phyloP scores from a whole-genome alignment of 2,329 filamentous ascomycete genomes.

The Apiospora sp. region DNA sequence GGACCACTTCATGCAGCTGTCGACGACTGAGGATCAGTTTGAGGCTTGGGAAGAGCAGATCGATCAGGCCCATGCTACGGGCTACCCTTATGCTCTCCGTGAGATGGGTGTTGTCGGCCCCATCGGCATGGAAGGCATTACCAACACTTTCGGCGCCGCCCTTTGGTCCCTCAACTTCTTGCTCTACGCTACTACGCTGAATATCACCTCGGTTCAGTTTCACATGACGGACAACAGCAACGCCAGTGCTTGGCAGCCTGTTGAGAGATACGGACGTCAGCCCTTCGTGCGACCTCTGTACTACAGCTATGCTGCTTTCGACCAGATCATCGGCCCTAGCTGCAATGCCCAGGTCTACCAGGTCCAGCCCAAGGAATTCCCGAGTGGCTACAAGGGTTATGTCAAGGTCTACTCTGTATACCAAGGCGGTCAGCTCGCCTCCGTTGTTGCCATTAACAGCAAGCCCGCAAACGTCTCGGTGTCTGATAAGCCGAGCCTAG shows the following conservation, averaged over 20 bases:
- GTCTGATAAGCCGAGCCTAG: constrained; percentile 47
- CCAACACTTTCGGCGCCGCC: constrained; percentile 56
- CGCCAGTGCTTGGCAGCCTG: constrained; percentile 58
- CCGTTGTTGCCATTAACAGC: constrained; percentile 55
- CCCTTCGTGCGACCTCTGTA: constrained; percentile 57
- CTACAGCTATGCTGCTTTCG: constrained; percentile 59
- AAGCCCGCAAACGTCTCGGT: constrained; percentile 50
- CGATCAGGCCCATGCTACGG: constrained; percentile 48
- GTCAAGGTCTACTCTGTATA: constrained; percentile 55
- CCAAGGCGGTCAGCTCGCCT: constrained; percentile 48
- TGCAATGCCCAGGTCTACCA: constrained; percentile 52
- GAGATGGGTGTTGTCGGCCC: constrained; percentile 61
- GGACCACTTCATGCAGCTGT: constrained; percentile 52
- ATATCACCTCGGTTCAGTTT: constrained; percentile 56
- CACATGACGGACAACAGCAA: constrained; percentile 63
- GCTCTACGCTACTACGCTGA: constrained; percentile 55
- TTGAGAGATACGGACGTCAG: constrained; percentile 46
- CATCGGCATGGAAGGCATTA: constrained; percentile 53
- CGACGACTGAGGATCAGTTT: constrained; percentile 56
- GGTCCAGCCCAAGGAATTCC: constrained; percentile 40
- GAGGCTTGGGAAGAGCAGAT: constrained; percentile 54
- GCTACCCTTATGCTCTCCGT: constrained; percentile 55
- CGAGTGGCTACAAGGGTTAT: constrained; percentile 47
- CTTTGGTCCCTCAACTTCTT: constrained; percentile 62
- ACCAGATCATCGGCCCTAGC: constrained; percentile 54